Evolutionary conservation across 1,284 basidiomycete genomes (phyloP).

Genomic region (Trichosporon sp.): DNA sequence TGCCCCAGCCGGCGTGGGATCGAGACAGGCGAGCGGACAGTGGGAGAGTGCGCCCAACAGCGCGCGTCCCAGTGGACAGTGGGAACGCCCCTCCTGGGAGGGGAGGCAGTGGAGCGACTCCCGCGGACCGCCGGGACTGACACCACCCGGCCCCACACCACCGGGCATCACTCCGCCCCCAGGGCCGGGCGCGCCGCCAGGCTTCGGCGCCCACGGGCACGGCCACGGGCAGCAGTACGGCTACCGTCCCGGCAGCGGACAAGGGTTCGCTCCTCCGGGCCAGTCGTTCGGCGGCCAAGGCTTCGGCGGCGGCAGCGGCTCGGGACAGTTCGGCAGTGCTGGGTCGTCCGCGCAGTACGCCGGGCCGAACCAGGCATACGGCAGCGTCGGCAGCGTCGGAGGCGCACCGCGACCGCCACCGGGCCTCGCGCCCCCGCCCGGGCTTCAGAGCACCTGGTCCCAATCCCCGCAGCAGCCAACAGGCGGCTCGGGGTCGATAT

Average conservation of each 20-base stretch:
- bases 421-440: neutral
- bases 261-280: neutral
- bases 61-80: neutral
- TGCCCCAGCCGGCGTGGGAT: neutral
- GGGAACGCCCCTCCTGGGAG: neutral
- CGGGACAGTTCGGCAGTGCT: neutral
- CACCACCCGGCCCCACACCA: neutral
- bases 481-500: conserved; percentile 1
- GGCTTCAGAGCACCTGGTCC: neutral
- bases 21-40: neutral
- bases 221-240: neutral
- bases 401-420: neutral
- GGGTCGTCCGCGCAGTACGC: neutral
- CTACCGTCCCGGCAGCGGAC: neutral
- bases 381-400: neutral
- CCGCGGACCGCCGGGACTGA: neutral
- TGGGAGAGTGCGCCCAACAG: neutral
- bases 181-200: neutral
- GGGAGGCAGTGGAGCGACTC: neutral
- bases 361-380: neutral
- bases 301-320: neutral
- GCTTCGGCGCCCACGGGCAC: neutral
- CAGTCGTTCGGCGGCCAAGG: neutral
- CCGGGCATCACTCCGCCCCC: neutral
- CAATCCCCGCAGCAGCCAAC: neutral